phyloP scores from a whole-genome alignment of 345 rosid genomes.

The Rhodamnia rubescens region DNA sequence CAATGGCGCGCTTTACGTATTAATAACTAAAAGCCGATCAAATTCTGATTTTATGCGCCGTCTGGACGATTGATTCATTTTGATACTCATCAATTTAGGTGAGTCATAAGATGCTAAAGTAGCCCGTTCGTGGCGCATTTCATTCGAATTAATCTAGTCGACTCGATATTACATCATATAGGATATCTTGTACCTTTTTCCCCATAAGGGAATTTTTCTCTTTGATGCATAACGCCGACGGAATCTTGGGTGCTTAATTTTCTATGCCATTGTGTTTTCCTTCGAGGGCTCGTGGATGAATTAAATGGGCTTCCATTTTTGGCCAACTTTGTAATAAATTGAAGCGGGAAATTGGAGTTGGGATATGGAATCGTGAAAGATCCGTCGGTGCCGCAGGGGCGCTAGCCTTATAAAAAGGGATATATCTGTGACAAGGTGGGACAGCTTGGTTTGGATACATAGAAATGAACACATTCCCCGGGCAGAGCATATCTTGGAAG shows the following conservation, averaged over 20 bases:
- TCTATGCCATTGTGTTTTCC: background rate
- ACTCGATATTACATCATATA: background rate
- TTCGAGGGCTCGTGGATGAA: background rate
- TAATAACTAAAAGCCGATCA: no score
- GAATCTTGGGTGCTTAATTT: background rate
- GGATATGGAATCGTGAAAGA: background rate
- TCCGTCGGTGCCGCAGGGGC: background rate
- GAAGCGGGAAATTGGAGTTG: background rate
- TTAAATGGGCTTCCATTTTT: background rate
- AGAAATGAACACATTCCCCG: background rate
- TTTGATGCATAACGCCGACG: background rate
- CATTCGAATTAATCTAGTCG: background rate
- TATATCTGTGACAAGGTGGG: background rate
- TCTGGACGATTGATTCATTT: background rate
- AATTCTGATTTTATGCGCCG: no score
- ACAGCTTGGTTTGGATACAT: background rate
- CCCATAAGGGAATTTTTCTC: background rate
- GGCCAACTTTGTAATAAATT: background rate
- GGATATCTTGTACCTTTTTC: background rate
- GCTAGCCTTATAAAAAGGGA: background rate
- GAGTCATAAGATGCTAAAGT: background rate
- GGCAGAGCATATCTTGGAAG: background rate
- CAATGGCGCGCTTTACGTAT: background rate
- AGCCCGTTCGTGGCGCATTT: background rate
- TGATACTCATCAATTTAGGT: background rate